Evolutionary conservation across 2,329 filamentous ascomycete species (phyloP).

Genomic region (Beauveria asiatica): DNA sequence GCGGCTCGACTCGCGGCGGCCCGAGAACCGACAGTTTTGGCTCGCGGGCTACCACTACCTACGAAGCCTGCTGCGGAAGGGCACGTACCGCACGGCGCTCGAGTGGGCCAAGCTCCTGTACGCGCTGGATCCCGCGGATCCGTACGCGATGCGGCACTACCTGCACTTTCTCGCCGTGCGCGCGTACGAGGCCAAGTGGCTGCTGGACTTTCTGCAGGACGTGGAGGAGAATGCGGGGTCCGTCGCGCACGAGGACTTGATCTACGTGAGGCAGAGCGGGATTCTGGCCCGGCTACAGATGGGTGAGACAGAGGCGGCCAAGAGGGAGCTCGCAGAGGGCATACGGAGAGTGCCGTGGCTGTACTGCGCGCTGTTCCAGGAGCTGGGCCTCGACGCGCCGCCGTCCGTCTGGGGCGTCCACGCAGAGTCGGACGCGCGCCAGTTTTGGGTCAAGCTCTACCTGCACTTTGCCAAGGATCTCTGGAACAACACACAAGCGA

Average conservation of each 20-base stretch:
- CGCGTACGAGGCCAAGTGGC: constrained; percentile 65
- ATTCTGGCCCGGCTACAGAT: constrained; percentile 68
- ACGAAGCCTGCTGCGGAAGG: constrained; percentile 73
- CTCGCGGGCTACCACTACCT: constrained; percentile 86
- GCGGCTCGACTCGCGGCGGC: constrained; percentile 68
- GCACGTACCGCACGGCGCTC: constrained; percentile 86
- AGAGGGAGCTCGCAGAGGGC: constrained; percentile 54
- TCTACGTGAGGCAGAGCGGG: constrained; percentile 68
- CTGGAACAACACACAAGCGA: constrained; percentile 73
- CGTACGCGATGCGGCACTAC: constrained; percentile 72
- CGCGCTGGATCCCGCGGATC: constrained; percentile 66
- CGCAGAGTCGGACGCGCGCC: constrained; percentile 51
- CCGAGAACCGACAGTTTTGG: constrained; percentile 90
- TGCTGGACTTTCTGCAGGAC: constrained; percentile 58
- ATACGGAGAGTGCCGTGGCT: constrained; percentile 77
- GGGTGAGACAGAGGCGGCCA: constrained; percentile 56
- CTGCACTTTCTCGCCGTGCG: constrained; percentile 81
- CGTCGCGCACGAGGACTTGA: constrained; percentile 33
- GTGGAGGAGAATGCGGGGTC: constrained; percentile 24
- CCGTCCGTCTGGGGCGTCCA: constrained; percentile 74
- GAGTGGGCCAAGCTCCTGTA: constrained; percentile 89
- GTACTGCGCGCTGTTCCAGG: constrained; percentile 69
- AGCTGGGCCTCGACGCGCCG: constrained; percentile 69
- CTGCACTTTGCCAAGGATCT: constrained; percentile 68
- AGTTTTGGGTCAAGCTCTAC: constrained; percentile 69